Evolutionary conservation across 1,139 yeast genomes (phyloP), one percentile per base, ranked within the genome.

Genomic region (Geotrichum candidum): DNA sequence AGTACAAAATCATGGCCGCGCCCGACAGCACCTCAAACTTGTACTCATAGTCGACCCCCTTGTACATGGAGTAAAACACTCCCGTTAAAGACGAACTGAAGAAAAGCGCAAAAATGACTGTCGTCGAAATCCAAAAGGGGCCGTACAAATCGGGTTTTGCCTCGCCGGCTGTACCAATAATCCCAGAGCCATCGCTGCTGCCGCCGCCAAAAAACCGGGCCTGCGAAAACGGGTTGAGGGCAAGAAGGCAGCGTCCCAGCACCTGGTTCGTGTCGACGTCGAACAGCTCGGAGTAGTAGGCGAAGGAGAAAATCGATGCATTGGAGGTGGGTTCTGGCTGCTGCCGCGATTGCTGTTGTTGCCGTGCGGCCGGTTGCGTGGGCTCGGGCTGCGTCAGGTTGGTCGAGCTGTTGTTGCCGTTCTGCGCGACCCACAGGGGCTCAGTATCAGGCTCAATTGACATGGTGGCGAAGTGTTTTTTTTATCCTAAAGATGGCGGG

Each of bases 111-210:
- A 88, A 85, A 0, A 88, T 84, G 60, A 88, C 82, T 0, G 96
- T 87, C 0, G 90, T 90, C 13, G 91, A 87, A 55, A 90, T 84
- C 96, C 96, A 90, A 54, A 89, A 78, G 33, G 91, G 88, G 0
- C 96, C 96, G 70, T 89, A 90, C 59, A 90, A 75, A 70, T 90
- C 96, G 1, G 82, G 80, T 33, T 65, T 68, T 10, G 60, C 58
- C 38, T 65, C 66, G 15, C 74, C 76, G 57, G 45, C 64, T 63
- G 35, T 73, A 51, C 74, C 73, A 50, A 65, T 66, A 35, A 71
- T 75, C 55, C 72, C 70, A 18, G 18, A 18, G 18, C 18, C 18
- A 1, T 58, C 51, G 31, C 75, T 61, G 64, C 77, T 76, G 13
- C 54, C 31, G 22, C 55, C 38, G 4, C 41, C 27, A 38, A 62